These are phyloP conservation scores for Aspergillus persii DNA, from an alignment of 2,329 filamentous ascomycete species.

Conservation along the genomic window DNA sequence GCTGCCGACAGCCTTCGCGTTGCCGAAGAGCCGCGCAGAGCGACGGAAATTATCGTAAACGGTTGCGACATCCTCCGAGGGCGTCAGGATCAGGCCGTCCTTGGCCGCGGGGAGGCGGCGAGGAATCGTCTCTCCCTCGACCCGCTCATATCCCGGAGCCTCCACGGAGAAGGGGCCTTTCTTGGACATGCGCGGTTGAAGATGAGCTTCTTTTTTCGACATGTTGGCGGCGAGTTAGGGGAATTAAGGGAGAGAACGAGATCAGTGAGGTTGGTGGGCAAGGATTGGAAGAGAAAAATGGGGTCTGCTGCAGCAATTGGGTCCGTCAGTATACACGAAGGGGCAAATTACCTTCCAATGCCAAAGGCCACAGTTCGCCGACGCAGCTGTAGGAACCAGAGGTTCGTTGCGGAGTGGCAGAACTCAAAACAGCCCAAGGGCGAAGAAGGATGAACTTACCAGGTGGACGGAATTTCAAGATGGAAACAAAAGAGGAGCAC, in stretches of 20 bases:
- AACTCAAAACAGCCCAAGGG: conserved; percentile 5
- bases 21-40: conserved; percentile 62
- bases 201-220: conserved; percentile 30
- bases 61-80: conserved; percentile 69
- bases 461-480: not conserved
- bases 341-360: not conserved
- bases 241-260: not conserved
- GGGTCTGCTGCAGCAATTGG: not conserved
- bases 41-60: conserved; percentile 75
- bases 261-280: too few relatives aligned
- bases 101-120: conserved; percentile 70
- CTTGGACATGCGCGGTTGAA: conserved; percentile 57
- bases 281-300: not conserved
- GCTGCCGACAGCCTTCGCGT: conserved; percentile 65
- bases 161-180: conserved; percentile 75
- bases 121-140: conserved; percentile 80
- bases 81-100: conserved; percentile 65
- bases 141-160: conserved; percentile 63
- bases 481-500: not conserved
- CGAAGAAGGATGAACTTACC: not conserved
- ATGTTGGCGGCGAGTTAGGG: conserved; percentile 22
- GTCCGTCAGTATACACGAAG: not conserved
- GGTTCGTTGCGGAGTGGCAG: conserved; percentile 1
- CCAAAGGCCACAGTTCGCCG: not conserved
- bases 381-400: not conserved